Percentiles rank a stretch among this genome's conserved stretches.
These are phyloP conservation scores for Pholiota microspora DNA, from an alignment of 768 basidiomycete genomes.

Conservation along the genomic window DNA sequence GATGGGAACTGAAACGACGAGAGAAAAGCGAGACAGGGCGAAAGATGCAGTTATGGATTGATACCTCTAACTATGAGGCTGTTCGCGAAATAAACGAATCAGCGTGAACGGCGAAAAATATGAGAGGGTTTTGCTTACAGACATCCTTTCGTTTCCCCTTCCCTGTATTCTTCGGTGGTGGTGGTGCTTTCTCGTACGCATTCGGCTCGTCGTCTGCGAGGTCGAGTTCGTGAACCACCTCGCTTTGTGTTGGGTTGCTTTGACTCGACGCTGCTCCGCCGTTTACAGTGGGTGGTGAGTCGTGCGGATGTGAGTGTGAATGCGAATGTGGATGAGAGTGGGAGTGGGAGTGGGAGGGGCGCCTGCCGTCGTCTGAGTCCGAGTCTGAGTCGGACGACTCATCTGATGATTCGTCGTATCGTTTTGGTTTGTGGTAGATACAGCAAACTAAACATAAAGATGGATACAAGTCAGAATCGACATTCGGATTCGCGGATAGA, in stretches of 20 bases:
- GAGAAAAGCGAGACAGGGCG: too few species aligned
- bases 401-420: slow-evolving; percentile 81
- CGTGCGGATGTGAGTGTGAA: slow-evolving; percentile 1
- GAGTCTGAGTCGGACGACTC: slow-evolving; percentile 54
- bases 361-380: too few species aligned
- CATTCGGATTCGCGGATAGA: neutral
- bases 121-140: too few species aligned
- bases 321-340: slow-evolving; percentile 18
- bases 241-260: slow-evolving; percentile 6
- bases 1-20: too few species aligned
- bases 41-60: too few species aligned
- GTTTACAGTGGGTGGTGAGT: too few species aligned
- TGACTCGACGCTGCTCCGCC: slow-evolving; percentile 6
- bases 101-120: too few species aligned
- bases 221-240: slow-evolving; percentile 21
- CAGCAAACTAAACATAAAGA: slow-evolving; percentile 70
- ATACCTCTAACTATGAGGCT: too few species aligned
- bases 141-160: slow-evolving; percentile 19
- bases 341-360: slow-evolving; percentile 32
- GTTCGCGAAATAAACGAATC: too few species aligned
- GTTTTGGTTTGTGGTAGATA: slow-evolving; percentile 83
- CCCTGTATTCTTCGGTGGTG: slow-evolving; percentile 34
- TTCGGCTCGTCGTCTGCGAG: slow-evolving; percentile 35
- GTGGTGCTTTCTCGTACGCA: slow-evolving; percentile 56
- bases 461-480: neutral